Base-by-base conservation (phyloP, 129 eudicot species). In the Tagetes erecta region DNA sequence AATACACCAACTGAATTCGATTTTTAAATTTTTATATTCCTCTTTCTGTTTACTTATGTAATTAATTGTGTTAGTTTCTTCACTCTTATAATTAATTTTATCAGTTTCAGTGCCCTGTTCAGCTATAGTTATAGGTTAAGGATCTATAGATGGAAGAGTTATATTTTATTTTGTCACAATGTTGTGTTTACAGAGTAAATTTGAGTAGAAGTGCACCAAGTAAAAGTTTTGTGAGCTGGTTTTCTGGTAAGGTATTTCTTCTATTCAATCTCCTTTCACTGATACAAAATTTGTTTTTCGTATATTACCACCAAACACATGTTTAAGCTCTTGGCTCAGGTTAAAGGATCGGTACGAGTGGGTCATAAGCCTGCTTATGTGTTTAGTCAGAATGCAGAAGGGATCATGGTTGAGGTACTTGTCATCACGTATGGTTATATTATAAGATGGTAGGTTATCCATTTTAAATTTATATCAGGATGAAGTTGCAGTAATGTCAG, bases 371-470 rank as follows among this genome's bases (percentile, higher is more conserved):
- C 81, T 75, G 60, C 71, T 36, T 8, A 31, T 36, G 82, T 76
- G 31, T 68, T 55, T 68, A 80, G 85, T 74, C 88, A 78, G 64
- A 83, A 70, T 52, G 79, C 90, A 3, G 82, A 82, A 47, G 90
- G 82, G 70, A 85, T 77, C 49, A 80, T 83, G 60, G 59, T 89
- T 50, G 87, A 92, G 95, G 96, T 92, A 87, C 75, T 37, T 76
- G 40, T 41, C 64, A 4, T 67, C 47, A 67, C 64, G 62, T 64
- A 45, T 72, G 37, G 2, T 66, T 45, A 34, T 74, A 70, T 6
- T 51, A 13, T 51, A 40, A 50, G 56, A 2, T 63, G 52, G 42
- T 49, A 1, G 11, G 1, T 62, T 39, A 64, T 38, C 47, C 4
- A 38, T 39, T 71, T 76, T 55, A 34, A 79, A n/a, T 64, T 62